Conservation (phyloP, 768 basidiomycete species). For the Tricholoma terreum region DNA sequence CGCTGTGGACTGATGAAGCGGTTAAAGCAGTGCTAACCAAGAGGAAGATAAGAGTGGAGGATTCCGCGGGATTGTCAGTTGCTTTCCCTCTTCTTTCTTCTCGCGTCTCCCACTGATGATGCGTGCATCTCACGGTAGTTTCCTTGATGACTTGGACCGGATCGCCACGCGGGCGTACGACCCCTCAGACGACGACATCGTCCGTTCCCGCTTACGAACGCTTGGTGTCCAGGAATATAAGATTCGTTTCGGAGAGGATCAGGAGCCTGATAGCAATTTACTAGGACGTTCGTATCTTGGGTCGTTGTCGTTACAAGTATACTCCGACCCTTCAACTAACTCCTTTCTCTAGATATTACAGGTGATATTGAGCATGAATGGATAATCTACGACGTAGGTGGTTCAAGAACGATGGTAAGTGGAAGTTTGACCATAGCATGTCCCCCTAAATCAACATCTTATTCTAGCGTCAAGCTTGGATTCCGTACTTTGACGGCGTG, state of each 20-base stretch:
- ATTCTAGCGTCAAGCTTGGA: constrained; percentile 63
- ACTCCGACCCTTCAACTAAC: neutral
- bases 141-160: constrained; percentile 63
- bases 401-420: constrained; percentile 53
- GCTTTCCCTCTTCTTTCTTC: neutral
- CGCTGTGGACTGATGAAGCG: constrained; percentile 53
- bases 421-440: constrained; percentile 7
- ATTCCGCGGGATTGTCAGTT: constrained; percentile 60
- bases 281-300: neutral
- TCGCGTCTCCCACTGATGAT: neutral
- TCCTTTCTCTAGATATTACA: constrained; percentile 14
- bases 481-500: constrained; percentile 72
- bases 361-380: constrained; percentile 48
- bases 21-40: constrained; percentile 44
- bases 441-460: constrained; percentile 6
- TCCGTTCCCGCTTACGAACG: constrained; percentile 66
- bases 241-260: constrained; percentile 42
- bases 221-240: constrained; percentile 69
- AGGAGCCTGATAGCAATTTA: constrained; percentile 5
- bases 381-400: constrained; percentile 70
- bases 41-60: constrained; percentile 51
- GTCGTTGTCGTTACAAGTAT: neutral
- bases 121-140: constrained; percentile 37
- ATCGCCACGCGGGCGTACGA: constrained; percentile 54
- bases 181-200: constrained; percentile 60